These are phyloP conservation scores for Flaveria trinervia DNA, from an alignment of 129 eudicot genomes.

Conservation along the genomic window DNA sequence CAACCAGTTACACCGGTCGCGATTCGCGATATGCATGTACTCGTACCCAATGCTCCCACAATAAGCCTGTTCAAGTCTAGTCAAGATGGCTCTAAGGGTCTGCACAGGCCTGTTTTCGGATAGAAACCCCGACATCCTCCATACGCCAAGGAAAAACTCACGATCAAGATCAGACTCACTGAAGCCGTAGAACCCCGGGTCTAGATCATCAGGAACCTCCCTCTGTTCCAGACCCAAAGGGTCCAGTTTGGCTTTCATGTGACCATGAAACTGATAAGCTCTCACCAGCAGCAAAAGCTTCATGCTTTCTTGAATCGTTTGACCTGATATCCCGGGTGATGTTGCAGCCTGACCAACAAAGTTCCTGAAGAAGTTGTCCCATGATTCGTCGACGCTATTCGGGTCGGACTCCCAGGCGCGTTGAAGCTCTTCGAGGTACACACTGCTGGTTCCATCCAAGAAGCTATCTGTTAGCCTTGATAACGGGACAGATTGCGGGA, in stretches of 20 bases:
- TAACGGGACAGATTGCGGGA: slow-evolving; percentile 89
- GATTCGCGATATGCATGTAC: slow-evolving; percentile 93
- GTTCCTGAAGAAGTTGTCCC: slow-evolving; percentile 93
- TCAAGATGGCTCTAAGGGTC: slow-evolving; percentile 72
- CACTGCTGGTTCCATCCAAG: slow-evolving; percentile 96
- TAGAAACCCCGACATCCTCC: slow-evolving; percentile 89
- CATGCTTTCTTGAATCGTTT: slow-evolving; percentile 97
- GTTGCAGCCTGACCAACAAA: slow-evolving; percentile 80
- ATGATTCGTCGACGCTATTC: slow-evolving; percentile 84
- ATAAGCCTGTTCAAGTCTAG: slow-evolving; percentile 94
- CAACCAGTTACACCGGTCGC: slow-evolving; percentile 87
- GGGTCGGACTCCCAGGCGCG: slow-evolving; percentile 98
- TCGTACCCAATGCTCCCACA: slow-evolving; percentile 93
- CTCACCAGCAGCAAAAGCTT: slow-evolving; percentile 78
- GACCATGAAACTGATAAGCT: slow-evolving; percentile 95
- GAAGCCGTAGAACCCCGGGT: slow-evolving; percentile 76
- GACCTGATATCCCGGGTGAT: slow-evolving; percentile 86
- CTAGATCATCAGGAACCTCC: slow-evolving; percentile 66
- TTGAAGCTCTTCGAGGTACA: slow-evolving; percentile 92
- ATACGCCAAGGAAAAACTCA: slow-evolving; percentile 89
- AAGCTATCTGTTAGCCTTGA: slow-evolving; percentile 85
- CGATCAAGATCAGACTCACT: slow-evolving; percentile 84
- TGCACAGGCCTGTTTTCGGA: slow-evolving; percentile 98
- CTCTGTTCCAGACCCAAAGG: slow-evolving; percentile 76
- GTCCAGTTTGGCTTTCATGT: slow-evolving; percentile 85